These are phyloP conservation scores for Pilobolus umbonatus DNA, from an alignment of 192 early-diverging fungal species.

Conservation along the genomic window DNA sequence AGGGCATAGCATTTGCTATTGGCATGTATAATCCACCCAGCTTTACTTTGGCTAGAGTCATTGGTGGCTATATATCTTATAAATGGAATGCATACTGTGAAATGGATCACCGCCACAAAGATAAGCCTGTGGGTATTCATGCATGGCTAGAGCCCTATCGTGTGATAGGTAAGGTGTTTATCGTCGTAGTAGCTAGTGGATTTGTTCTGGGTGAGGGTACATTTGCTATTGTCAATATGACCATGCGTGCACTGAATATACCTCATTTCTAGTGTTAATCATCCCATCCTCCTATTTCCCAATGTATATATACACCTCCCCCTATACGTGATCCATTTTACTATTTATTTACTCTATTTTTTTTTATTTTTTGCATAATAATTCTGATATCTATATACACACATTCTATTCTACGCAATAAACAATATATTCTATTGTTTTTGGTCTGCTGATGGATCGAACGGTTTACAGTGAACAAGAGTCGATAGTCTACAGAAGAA, in stretches of 20 bases:
- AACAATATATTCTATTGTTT: too few species aligned
- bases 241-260: conserved; percentile 35
- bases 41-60: conserved; percentile 65
- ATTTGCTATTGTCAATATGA: conserved; percentile 59
- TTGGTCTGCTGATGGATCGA: too few species aligned
- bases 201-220: conserved; percentile 77
- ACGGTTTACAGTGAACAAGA: too few species aligned
- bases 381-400: too few species aligned
- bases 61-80: conserved; percentile 52
- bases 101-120: background rate
- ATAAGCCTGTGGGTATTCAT: background rate
- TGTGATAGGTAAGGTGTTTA: conserved; percentile 50
- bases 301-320: too few species aligned
- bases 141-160: conserved; percentile 18
- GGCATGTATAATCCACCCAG: conserved; percentile 78
- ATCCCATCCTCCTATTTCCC: background rate
- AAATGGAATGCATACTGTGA: conserved; percentile 45
- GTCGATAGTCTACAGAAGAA: too few species aligned
- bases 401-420: too few species aligned
- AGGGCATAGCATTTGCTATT: conserved; percentile 74
- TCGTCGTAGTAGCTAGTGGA: conserved; percentile 68
- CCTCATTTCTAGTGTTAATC: conserved; percentile 29
- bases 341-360: too few species aligned
- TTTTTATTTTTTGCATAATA: too few species aligned
- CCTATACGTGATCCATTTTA: too few species aligned